Evolutionary conservation across 2,329 filamentous ascomycete genomes (phyloP), one percentile per base, ranked within the genome.

Genomic region (Aspergillus pseudonomiae): DNA sequence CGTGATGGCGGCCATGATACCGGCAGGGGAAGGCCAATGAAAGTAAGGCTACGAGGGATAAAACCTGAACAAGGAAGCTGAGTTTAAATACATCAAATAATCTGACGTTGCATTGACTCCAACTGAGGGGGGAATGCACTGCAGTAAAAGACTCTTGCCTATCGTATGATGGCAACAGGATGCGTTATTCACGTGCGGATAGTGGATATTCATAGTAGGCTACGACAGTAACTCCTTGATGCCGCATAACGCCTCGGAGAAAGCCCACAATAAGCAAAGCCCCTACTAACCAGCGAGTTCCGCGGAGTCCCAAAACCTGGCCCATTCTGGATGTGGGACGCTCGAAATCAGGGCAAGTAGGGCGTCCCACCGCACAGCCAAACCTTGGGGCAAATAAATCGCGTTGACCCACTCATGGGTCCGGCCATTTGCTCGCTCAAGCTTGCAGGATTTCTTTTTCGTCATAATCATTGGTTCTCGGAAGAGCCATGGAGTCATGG

Each of bases 1-100:
- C 19, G 70, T 74, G 57, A 73, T 64, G 16, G 68, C 74, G 16
- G 71, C 58, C 75, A 76, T 76, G 32, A 12, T 63, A 39, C 9
- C 62, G 48, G 30, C 3, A 46, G 21, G 24, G 24, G 30, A 53
- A n/a, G 34, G 41, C 54, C 36, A 19, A 24, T 28, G n/a, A 32
- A 48, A 7, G 36, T 24, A 46, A 56, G 36, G 36, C 11, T 32
- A 50, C 60, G 19, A 41, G n/a, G 3, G 30, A 43, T 41, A 5
- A 34, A 61, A 9, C 34, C 45, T 43, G 53, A 56, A 32, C 36
- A 45, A 50, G 28, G 46, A 41, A 26, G 30, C 16, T 14, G 24
- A 19, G 36, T n/a, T 43, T n/a, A 46, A 55, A 55, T 36, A 55
- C 16, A 11, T 39, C 30, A 24, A 21, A 26, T n/a, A 26, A 41